A percentile compares a stretch with the other conserved stretches of the same genome.
phyloP scores from a whole-genome alignment of 1,284 basidiomycete genomes.

The Polyporus tsugae region DNA sequence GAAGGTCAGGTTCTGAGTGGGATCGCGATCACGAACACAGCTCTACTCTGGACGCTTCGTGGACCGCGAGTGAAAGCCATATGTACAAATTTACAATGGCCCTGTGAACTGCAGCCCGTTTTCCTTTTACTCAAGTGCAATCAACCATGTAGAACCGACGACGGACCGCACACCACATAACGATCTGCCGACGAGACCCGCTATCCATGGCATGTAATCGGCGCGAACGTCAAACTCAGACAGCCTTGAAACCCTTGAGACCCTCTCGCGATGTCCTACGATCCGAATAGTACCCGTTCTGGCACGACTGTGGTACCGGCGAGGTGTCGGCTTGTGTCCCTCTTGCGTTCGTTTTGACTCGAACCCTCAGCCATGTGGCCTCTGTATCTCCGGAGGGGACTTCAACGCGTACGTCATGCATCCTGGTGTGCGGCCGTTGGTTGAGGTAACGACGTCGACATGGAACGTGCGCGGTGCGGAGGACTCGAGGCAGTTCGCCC shows the following conservation, averaged over 20 bases:
- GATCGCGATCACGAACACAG: background rate
- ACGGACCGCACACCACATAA: background rate
- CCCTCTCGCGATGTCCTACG: background rate
- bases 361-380: background rate
- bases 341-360: background rate
- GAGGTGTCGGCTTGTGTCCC: background rate
- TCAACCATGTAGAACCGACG: no score
- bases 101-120: background rate
- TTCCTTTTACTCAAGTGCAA: background rate
- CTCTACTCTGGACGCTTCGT: background rate
- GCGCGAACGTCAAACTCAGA: background rate
- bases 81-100: background rate
- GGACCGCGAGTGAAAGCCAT: background rate
- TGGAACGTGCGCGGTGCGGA: no score
- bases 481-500: no score
- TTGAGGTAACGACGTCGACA: background rate
- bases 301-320: background rate
- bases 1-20: conserved; percentile 46
- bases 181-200: background rate
- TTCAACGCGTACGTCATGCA: background rate
- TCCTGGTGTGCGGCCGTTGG: background rate
- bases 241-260: background rate
- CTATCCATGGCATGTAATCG: background rate
- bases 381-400: background rate
- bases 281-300: background rate